Evolutionary conservation across 345 rosid species (phyloP).

Genomic region (Populus davidiana): DNA sequence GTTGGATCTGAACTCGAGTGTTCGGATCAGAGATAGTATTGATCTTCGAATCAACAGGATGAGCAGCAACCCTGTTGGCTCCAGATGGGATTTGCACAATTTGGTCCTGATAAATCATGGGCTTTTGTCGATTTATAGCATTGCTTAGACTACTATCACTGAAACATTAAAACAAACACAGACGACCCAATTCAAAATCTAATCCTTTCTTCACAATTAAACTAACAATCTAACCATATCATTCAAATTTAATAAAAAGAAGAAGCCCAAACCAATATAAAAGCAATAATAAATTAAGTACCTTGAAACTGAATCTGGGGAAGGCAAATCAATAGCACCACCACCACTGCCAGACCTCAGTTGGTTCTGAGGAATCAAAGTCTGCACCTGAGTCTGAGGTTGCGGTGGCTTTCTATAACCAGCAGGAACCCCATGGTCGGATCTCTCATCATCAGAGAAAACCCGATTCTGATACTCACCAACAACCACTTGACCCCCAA

Average conservation of each 20-base stretch:
- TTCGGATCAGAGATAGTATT: slow-evolving; percentile 51
- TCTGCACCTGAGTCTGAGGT: slow-evolving; percentile 32
- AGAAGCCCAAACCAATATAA: neutral
- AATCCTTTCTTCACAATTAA: neutral
- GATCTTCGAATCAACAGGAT: slow-evolving; percentile 51
- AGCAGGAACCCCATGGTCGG: slow-evolving; percentile 64
- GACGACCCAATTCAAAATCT: slow-evolving; percentile 29
- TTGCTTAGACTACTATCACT: slow-evolving; percentile 81
- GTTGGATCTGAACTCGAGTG: slow-evolving; percentile 44
- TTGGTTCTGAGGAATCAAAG: slow-evolving; percentile 43
- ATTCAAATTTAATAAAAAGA: neutral
- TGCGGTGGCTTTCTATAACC: slow-evolving; percentile 53
- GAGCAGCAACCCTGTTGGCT: slow-evolving; percentile 39
- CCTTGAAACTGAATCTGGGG: slow-evolving; percentile 96
- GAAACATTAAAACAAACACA: slow-evolving; percentile 38
- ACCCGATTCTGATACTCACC: slow-evolving; percentile 55
- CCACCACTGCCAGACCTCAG: slow-evolving; percentile 51
- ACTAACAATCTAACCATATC: neutral
- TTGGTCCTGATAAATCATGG: slow-evolving; percentile 62
- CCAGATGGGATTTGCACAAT: slow-evolving; percentile 62
- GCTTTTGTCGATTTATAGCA: slow-evolving; percentile 56
- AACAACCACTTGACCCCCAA: slow-evolving; percentile 11
- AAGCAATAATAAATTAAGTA: slow-evolving; percentile 16
- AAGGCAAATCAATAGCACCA: slow-evolving; percentile 47
- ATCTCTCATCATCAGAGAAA: slow-evolving; percentile 88